Conservation (phyloP, 2,329 filamentous ascomycete species). For the Gaeumannomyces tritici region DNA sequence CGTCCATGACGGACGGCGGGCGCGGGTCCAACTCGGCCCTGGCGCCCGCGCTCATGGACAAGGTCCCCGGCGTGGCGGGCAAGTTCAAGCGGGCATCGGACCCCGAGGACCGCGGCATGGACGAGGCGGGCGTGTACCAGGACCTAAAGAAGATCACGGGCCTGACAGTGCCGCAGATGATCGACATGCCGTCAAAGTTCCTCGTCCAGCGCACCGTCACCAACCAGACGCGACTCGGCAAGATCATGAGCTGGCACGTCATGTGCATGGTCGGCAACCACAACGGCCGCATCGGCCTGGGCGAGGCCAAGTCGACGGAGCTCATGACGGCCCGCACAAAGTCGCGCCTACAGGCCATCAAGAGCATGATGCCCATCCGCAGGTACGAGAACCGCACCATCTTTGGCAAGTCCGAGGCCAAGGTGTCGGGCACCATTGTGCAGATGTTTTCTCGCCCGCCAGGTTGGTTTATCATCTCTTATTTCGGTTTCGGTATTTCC, state of each 20-base stretch:
- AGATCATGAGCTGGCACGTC: conserved; percentile 68
- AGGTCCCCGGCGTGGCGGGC: conserved; percentile 41
- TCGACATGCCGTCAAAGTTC: conserved; percentile 55
- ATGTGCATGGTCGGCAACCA: conserved; percentile 80
- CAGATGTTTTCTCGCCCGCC: conserved; percentile 75
- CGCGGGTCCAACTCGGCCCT: conserved; percentile 29
- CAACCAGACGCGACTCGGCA: conserved; percentile 95
- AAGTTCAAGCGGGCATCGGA: conserved; percentile 38
- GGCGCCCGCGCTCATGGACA: conserved; percentile 36
- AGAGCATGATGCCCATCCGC: conserved; percentile 86
- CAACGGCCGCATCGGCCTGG: conserved; percentile 77
- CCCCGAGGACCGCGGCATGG: conserved; percentile 38
- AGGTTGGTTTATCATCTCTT: conserved; percentile 48
- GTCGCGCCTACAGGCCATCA: conserved; percentile 71
- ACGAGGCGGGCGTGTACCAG: conserved; percentile 40
- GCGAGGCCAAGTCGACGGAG: conserved; percentile 82
- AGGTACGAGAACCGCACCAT: conserved; percentile 90
- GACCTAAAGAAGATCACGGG: conserved; percentile 46
- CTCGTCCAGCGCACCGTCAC: conserved; percentile 66
- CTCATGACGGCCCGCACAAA: conserved; percentile 56
- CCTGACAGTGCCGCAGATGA: conserved; percentile 40
- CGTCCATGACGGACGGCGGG: conserved; percentile 22
- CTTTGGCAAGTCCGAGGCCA: conserved; percentile 72
- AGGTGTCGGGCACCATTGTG: conserved; percentile 82
- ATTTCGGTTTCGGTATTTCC: neutral